Conservation (phyloP, 2,329 filamentous ascomycete genomes). For the Ophioceras dolichostomum region DNA sequence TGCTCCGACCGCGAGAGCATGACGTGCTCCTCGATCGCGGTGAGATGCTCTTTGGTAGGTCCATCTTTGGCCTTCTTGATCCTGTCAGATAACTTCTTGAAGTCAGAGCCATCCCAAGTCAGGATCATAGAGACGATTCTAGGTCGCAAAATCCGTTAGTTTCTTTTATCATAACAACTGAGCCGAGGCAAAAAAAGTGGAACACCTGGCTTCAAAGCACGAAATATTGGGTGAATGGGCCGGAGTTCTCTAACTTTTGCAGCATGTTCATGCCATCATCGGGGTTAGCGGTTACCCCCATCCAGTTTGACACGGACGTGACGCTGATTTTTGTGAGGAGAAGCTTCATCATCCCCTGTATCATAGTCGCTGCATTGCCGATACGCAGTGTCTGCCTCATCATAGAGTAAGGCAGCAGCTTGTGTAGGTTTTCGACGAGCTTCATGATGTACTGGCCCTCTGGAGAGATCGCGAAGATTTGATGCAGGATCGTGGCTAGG, state of each 20-base stretch:
- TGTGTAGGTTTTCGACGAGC: constrained; percentile 57
- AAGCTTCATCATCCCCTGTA: constrained; percentile 60
- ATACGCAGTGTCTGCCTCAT: constrained; percentile 62
- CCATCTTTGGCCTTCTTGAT: constrained; percentile 50
- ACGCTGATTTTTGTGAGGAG: constrained; percentile 69
- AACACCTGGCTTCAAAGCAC: background rate
- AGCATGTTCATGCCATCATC: constrained; percentile 74
- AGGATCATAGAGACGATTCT: constrained; percentile 65
- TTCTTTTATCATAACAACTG: background rate
- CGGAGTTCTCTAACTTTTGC: constrained; percentile 33
- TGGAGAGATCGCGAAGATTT: constrained; percentile 59
- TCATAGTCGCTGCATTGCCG: constrained; percentile 73
- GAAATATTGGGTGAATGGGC: background rate
- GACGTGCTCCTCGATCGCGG: constrained; percentile 47
- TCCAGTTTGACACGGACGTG: constrained; percentile 64
- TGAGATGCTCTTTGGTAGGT: constrained; percentile 47
- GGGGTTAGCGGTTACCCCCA: constrained; percentile 57
- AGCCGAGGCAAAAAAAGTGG: background rate
- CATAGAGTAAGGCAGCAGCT: constrained; percentile 58
- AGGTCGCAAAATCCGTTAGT: background rate
- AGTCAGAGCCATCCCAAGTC: constrained; percentile 60
- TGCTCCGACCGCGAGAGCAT: constrained; percentile 40
- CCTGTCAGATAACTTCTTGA: constrained; percentile 50
- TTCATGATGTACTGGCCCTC: constrained; percentile 65
- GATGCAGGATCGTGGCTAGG: constrained; percentile 62